Base-by-base conservation (phyloP, 495 filamentous ascomycete genomes). In the Talaromyces proteolyticus region DNA sequence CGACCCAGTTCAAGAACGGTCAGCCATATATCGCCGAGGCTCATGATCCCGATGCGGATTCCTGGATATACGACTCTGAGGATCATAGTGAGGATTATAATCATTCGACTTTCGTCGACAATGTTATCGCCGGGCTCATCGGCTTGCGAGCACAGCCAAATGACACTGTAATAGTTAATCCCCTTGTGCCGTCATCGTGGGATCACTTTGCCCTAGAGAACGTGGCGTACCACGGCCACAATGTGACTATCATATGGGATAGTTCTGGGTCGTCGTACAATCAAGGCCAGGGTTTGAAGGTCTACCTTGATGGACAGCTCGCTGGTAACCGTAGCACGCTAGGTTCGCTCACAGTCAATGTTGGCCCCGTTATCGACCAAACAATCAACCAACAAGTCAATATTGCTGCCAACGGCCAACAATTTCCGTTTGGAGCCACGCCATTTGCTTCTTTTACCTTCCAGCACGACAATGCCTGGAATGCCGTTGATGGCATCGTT, bases 201-300 rank as follows among this genome's bases (percentile, higher is more conserved):
- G 43, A 53, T 2, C 63, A 59, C 51, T 66, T 66, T 57, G 60
- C 60, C 5, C 50, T 59, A 19, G 60, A 63, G 36, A 42, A 52
- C n/a, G 50, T 66, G 19, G 51, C 57, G 19, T 66, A 66, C 45
- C 63, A 66, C 46, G 63, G 63, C 12, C 58, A 62, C 49, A 52
- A 63, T 17, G 49, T 66, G 24, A 49, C 51, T 36, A 52, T 66
- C 0, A 58, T 63, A 51, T 64, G 61, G 61, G 58, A 64, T 45
- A 58, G 49, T 1, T 44, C 44, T 3, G 61, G 61, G 3, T 45
- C 21, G 1, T 53, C 51, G 7, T 66, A 66, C 53, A 58, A 58
- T 25, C 24, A 16, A 19, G 6, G 45, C 1, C 25, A 29, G 25
- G 63, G 63, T 1, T 53, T 66, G 2, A 40, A 49, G 8, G 47